Evolutionary conservation across 2,329 filamentous ascomycete species (phyloP), one percentile per base, ranked within the genome.

Genomic region (Aureobasidium sp.): DNA sequence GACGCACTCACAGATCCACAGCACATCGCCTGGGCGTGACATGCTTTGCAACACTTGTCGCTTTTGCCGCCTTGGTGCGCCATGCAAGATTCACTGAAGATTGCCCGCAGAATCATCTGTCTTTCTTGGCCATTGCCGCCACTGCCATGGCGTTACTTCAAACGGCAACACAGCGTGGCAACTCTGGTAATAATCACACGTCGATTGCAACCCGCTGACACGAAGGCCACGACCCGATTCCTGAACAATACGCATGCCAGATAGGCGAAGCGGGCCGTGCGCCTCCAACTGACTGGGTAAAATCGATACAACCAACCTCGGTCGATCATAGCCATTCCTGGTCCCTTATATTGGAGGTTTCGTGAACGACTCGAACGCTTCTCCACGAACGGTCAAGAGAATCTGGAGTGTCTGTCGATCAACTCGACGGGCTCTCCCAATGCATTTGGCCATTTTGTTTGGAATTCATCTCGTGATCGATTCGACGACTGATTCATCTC

Each of bases 1-100:
- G 29, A 27, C 44, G 22, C 44, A 5, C n/a, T 10, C 12, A 38
- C 17, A 25, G 16, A 5, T 17, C 6, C 12, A 38, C 17, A 25
- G 16, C 21, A 50, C 29, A 11, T 30, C 16, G 12, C 2, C 45
- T 50, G 16, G 45, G 34, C 45, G 25, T 21, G 17, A 29, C 22
- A 50, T 39, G 45, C 34, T 50, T 50, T 50, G 34, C 45, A 30
- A 39, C 32, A 39, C 45, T 50, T 39, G 45, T 39, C 24, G 16
- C 34, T 22, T 24, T 22, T n/a, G 22, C 21, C 21, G 42, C 19
- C 34, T 30, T 21, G 29, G 24, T 38, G 11, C 24, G 10, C 14
- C 32, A 38, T 38, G 10, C 16, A 14, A 19, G 29, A 35, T 47
- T 27, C 30, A 48, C 22, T 48, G 16, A 4, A 34, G n/a, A 19